Conservation (phyloP, 106 monocot genomes). For the Gastrodia elata region DNA sequence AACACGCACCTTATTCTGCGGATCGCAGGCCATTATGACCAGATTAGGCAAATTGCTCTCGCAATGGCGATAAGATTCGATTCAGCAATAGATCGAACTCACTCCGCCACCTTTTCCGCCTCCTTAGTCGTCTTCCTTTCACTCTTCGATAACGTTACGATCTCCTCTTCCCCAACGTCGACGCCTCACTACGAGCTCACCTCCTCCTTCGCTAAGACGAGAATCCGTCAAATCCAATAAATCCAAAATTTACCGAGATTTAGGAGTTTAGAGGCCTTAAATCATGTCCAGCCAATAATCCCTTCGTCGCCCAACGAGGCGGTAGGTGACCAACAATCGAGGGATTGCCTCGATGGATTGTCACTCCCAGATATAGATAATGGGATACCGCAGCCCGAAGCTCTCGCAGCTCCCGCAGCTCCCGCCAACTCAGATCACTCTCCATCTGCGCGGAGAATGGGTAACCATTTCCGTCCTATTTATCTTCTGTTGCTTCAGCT, state of each 20-base stretch:
- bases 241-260: too few species aligned
- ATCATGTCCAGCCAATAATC: background rate
- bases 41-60: background rate
- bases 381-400: background rate
- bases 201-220: too few species aligned
- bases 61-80: background rate
- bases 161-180: too few species aligned
- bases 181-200: too few species aligned
- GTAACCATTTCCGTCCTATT: background rate
- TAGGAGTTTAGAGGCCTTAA: too few species aligned
- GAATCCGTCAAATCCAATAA: too few species aligned
- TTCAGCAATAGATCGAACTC: background rate
- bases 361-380: background rate
- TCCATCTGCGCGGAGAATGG: background rate
- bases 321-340: background rate
- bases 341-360: background rate
- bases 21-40: background rate
- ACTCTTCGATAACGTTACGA: too few species aligned
- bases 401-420: background rate
- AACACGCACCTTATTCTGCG: background rate
- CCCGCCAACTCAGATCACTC: background rate
- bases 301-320: background rate
- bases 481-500: background rate
- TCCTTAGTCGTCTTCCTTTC: too few species aligned
- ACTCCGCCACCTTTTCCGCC: constrained; percentile 1